Conservation (phyloP, 1,284 basidiomycete genomes). For the Acaromyces ingoldii region DNA sequence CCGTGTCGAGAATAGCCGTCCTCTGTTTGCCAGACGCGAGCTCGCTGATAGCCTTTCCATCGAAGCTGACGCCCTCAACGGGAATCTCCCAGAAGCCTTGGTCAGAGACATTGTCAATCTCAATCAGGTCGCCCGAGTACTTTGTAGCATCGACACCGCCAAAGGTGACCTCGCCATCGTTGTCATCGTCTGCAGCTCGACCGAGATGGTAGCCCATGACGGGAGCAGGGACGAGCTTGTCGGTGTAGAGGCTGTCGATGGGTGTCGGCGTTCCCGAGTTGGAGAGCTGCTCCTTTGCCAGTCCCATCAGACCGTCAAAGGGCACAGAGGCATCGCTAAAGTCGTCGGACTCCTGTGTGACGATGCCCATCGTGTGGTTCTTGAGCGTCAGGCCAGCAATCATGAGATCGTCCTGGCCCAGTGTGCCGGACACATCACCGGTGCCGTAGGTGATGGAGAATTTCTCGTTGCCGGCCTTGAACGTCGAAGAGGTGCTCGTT, state of each 20-base stretch:
- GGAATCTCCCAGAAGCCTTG: conserved; percentile 71
- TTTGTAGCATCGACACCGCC: conserved; percentile 70
- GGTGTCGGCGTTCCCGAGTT: conserved; percentile 66
- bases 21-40: conserved; percentile 56
- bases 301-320: conserved; percentile 79
- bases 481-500: conserved; percentile 62
- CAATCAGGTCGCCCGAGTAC: conserved; percentile 38
- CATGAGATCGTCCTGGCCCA: conserved; percentile 65
- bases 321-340: conserved; percentile 56
- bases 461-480: conserved; percentile 58
- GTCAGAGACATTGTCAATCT: conserved; percentile 46
- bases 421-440: conserved; percentile 64
- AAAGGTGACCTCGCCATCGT: conserved; percentile 73
- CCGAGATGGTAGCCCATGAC: conserved; percentile 78
- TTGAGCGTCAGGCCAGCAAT: conserved; percentile 65
- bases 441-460: conserved; percentile 71
- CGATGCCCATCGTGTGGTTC: conserved; percentile 69
- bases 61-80: conserved; percentile 61
- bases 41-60: conserved; percentile 60
- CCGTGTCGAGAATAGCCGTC: conserved; percentile 49
- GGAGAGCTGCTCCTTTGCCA: conserved; percentile 56
- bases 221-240: conserved; percentile 62
- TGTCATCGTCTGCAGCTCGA: conserved; percentile 61
- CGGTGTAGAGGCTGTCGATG: conserved; percentile 65
- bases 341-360: conserved; percentile 62